phyloP scores from a whole-genome alignment of 371 early-diverging fungal species.

The Lichtheimia ramosa region DNA sequence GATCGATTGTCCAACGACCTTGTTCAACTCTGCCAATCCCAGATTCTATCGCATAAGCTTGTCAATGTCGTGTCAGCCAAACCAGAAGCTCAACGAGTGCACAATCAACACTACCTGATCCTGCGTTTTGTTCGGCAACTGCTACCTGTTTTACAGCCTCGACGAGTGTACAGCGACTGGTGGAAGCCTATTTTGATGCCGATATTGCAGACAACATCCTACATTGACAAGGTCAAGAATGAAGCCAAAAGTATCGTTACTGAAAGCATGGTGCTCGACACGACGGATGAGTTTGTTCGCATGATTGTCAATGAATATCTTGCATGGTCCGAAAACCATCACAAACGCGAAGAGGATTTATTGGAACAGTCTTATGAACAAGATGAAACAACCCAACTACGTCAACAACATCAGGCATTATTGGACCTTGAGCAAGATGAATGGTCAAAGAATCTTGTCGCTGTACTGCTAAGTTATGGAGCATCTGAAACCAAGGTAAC shows the following conservation, averaged over 20 bases:
- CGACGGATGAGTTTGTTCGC: slow-evolving; percentile 20
- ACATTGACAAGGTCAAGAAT: slow-evolving; percentile 34
- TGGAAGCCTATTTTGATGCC: slow-evolving; percentile 37
- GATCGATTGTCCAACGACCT: slow-evolving; percentile 45
- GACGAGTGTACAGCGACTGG: slow-evolving; percentile 38
- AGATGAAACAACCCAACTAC: slow-evolving; percentile 17
- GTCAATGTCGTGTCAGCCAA: slow-evolving; percentile 25
- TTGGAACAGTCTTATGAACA: slow-evolving; percentile 14
- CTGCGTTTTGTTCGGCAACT: slow-evolving; percentile 36
- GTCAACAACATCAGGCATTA: slow-evolving; percentile 30
- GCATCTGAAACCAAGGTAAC: slow-evolving; percentile 47
- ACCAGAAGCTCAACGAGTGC: slow-evolving; percentile 20
- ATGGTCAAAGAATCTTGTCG: slow-evolving; percentile 42
- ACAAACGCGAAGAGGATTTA: slow-evolving; percentile 19
- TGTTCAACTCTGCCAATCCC: slow-evolving; percentile 18
- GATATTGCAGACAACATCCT: slow-evolving; percentile 28
- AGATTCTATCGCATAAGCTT: slow-evolving; percentile 12
- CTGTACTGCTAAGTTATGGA: slow-evolving; percentile 35
- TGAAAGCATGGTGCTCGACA: slow-evolving; percentile 22
- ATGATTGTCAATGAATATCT: slow-evolving; percentile 34
- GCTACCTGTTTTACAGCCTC: slow-evolving; percentile 32
- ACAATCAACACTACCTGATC: slow-evolving; percentile 39
- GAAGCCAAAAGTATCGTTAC: slow-evolving; percentile 33
- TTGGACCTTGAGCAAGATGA: slow-evolving; percentile 46
- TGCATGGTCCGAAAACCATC: slow-evolving; percentile 29